These are phyloP conservation scores for Heteromeles arbutifolia DNA, from an alignment of 306 rosid species.

Conservation along the genomic window DNA sequence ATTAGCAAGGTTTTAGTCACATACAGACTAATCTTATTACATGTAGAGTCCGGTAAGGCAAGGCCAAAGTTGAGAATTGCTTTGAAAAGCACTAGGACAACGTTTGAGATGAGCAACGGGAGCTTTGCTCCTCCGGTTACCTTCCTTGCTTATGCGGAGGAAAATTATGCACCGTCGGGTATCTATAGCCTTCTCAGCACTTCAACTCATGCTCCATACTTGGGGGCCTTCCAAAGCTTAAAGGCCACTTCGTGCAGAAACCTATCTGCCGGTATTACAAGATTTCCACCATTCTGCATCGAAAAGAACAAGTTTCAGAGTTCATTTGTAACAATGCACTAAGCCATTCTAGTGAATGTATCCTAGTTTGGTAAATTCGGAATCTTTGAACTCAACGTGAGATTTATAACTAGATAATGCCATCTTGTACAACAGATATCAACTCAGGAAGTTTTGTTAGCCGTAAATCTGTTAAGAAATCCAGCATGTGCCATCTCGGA, in stretches of 20 bases:
- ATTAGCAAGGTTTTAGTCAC: neutral
- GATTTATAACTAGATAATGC: neutral
- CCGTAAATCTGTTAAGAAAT: neutral
- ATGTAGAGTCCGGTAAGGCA: neutral
- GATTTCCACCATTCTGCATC: constrained; percentile 71
- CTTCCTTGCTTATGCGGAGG: neutral
- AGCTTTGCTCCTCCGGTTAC: neutral
- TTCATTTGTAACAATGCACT: neutral
- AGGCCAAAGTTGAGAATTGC: neutral
- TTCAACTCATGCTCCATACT: constrained; percentile 74
- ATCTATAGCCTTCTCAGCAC: neutral
- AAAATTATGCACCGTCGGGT: neutral
- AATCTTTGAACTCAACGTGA: neutral
- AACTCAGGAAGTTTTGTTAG: neutral
- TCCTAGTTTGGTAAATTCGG: neutral
- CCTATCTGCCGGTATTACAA: constrained; percentile 84
- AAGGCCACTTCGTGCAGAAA: constrained; percentile 91
- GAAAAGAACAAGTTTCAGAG: neutral
- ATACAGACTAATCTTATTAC: neutral
- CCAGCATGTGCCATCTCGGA: neutral
- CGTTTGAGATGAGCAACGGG: neutral
- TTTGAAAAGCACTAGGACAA: neutral
- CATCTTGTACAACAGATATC: neutral
- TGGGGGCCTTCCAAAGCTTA: constrained; percentile 97
- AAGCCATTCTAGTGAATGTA: neutral